Conservation (phyloP, 2,329 filamentous ascomycete species). For the Sclerotinia borealis region DNA sequence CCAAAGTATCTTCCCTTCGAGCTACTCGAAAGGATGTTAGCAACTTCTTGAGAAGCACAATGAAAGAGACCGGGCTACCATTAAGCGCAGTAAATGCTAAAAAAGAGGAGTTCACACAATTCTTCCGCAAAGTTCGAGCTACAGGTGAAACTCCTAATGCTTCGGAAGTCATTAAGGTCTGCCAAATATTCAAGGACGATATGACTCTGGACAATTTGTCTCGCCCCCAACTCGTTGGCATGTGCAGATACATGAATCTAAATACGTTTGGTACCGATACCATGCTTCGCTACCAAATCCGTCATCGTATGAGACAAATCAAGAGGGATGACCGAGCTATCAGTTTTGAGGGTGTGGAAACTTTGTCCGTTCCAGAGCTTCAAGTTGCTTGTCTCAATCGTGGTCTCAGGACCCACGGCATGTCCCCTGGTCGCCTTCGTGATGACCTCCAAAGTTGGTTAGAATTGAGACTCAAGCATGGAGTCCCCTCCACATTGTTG, state of each 20-base stretch:
- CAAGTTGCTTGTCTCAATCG: constrained; percentile 89
- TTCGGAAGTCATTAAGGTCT: constrained; percentile 95
- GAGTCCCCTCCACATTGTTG: constrained; percentile 91
- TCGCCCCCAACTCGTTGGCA: constrained; percentile 88
- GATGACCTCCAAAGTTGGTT: constrained; percentile 93
- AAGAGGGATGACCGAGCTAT: constrained; percentile 97
- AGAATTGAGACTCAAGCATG: constrained; percentile 84
- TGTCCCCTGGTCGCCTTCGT: constrained; percentile 80
- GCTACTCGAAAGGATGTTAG: constrained; percentile 91
- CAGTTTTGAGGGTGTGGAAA: constrained; percentile 87
- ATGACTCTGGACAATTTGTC: constrained; percentile 95
- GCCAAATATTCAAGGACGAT: constrained; percentile 98
- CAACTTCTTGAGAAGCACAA: constrained; percentile 77
- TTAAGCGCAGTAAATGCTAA: constrained; percentile 78
- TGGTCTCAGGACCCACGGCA: constrained; percentile 85
- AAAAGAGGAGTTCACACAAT: constrained; percentile 89
- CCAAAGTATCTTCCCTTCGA: constrained; percentile 75
- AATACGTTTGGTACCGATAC: constrained; percentile 96
- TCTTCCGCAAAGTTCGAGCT: constrained; percentile 92
- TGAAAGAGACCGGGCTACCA: constrained; percentile 89
- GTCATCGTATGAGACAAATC: constrained; percentile 97
- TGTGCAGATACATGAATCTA: constrained; percentile 97
- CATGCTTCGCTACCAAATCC: constrained; percentile 95
- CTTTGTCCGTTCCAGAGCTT: constrained; percentile 85
- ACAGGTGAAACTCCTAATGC: constrained; percentile 85